A percentile compares a stretch with the other conserved stretches of the same genome.
phyloP scores from a whole-genome alignment of 2,329 filamentous ascomycete species.

The Phaeomoniella chlamydospora region DNA sequence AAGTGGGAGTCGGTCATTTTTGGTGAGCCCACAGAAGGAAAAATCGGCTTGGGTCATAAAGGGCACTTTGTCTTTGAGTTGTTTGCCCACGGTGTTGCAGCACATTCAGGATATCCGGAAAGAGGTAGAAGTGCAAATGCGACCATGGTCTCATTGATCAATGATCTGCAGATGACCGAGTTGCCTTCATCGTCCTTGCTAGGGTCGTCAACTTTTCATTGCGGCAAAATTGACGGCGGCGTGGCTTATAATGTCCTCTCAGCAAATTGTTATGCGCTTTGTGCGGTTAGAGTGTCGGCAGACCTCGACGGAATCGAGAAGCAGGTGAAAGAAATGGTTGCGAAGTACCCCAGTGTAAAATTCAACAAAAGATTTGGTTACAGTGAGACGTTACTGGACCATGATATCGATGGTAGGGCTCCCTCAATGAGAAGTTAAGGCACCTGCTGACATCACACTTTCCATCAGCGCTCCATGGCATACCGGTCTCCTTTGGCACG shows the following conservation, averaged over 20 bases:
- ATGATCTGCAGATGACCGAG: too few species aligned
- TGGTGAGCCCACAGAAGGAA: conserved; percentile 82
- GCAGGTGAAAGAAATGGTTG: too few species aligned
- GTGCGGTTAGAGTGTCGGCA: conserved; percentile 63
- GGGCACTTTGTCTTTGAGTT: conserved; percentile 59
- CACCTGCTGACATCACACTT: too few species aligned
- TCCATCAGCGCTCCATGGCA: too few species aligned
- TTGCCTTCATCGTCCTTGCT: too few species aligned
- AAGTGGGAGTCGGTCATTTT: conserved; percentile 63
- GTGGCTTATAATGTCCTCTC: conserved; percentile 83
- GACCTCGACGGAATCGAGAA: too few species aligned
- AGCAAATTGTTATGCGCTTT: conserved; percentile 49
- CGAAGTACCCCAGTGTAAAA: too few species aligned
- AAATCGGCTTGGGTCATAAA: conserved; percentile 84
- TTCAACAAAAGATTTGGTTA: too few species aligned
- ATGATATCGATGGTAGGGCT: too few species aligned
- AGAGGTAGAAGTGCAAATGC: conserved; percentile 76
- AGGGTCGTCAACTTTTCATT: too few species aligned
- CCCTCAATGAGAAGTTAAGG: too few species aligned
- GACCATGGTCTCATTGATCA: conserved; percentile 60
- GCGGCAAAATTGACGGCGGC: conserved; percentile 64
- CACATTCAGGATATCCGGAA: conserved; percentile 87
- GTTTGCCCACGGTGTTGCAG: conserved; percentile 57
- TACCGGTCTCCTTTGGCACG: conserved; percentile 83
- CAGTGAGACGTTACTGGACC: too few species aligned